A percentile compares a stretch with the other conserved stretches of the same genome.
Conservation (phyloP, 2,329 filamentous ascomycete genomes). For the Emmonsiellopsis sp. region DNA sequence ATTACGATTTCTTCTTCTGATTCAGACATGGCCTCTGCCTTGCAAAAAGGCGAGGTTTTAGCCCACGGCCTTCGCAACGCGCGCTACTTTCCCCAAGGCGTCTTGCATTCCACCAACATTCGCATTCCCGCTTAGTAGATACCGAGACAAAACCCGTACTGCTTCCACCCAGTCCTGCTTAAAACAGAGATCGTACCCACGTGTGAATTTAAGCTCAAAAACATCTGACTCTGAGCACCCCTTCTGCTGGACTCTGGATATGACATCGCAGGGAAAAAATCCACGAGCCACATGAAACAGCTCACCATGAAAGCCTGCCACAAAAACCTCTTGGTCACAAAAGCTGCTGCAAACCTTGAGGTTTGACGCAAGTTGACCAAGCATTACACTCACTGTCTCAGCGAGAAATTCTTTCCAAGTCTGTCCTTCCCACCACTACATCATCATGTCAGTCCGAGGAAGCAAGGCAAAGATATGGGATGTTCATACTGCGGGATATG, state of each 20-base stretch:
- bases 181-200: conserved; percentile 9
- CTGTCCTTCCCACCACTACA: conserved; percentile 8
- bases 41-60: background rate
- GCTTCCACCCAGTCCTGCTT: conserved; percentile 11
- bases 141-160: conserved; percentile 7
- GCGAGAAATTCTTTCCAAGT: conserved; percentile 6
- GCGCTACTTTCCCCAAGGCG: background rate
- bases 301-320: background rate
- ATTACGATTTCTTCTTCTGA: background rate
- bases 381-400: conserved; percentile 8
- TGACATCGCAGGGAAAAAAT: background rate
- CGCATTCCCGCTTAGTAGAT: conserved; percentile 8
- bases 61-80: background rate
- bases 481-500: background rate
- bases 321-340: conserved; percentile 2
- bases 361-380: conserved; percentile 8
- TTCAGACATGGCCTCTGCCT: background rate
- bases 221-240: background rate
- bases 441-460: background rate
- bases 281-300: background rate
- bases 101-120: conserved; percentile 8
- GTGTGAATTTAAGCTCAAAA: conserved; percentile 4
- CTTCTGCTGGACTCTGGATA: background rate
- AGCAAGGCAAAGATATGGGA: background rate
- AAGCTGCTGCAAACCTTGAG: background rate